Conservation (phyloP, 2,329 filamentous ascomycete species). For the Thielaviopsis populi region DNA sequence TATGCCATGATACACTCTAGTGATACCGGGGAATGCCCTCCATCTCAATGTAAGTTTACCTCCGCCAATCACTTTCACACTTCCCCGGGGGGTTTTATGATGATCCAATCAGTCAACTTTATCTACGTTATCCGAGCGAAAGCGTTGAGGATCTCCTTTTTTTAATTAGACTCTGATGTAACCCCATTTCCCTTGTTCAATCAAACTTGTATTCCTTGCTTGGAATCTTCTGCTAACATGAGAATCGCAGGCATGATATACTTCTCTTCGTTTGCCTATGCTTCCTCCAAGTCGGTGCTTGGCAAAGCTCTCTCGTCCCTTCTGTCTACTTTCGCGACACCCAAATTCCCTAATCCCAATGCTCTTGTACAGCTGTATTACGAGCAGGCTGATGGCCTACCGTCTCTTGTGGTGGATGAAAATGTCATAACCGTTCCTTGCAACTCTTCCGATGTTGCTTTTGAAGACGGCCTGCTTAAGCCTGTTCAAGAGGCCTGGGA, state of each 20-base stretch:
- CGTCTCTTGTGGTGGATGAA: slow-evolving; percentile 23
- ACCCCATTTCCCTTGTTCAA: slow-evolving; percentile 19
- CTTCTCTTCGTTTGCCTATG: slow-evolving; percentile 26
- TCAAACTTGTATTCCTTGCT: slow-evolving; percentile 6
- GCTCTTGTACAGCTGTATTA: slow-evolving; percentile 41
- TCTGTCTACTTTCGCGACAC: slow-evolving; percentile 22
- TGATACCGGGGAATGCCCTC: slow-evolving; percentile 83
- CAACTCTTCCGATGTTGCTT: slow-evolving; percentile 49
- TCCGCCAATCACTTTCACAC: slow-evolving; percentile 16
- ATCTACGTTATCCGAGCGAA: slow-evolving; percentile 99
- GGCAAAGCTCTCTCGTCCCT: slow-evolving; percentile 30
- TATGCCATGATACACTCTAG: slow-evolving; percentile 62
- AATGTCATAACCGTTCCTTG: slow-evolving; percentile 42
- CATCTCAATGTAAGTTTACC: slow-evolving; percentile 67
- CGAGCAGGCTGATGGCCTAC: slow-evolving; percentile 31
- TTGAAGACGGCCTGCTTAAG: slow-evolving; percentile 56
- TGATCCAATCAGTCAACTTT: slow-evolving; percentile 67
- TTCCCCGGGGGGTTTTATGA: slow-evolving; percentile 47
- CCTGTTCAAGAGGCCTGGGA: slow-evolving; percentile 58
- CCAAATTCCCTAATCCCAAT: slow-evolving; percentile 19
- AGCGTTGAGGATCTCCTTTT: slow-evolving; percentile 61
- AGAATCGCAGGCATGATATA: slow-evolving; percentile 23
- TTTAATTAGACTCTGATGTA: slow-evolving; percentile 59
- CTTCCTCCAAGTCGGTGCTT: slow-evolving; percentile 26
- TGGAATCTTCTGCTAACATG: slow-evolving; percentile 23